Evolutionary conservation across 78 protist species (phyloP).

Genomic region (Guillardia theta): DNA sequence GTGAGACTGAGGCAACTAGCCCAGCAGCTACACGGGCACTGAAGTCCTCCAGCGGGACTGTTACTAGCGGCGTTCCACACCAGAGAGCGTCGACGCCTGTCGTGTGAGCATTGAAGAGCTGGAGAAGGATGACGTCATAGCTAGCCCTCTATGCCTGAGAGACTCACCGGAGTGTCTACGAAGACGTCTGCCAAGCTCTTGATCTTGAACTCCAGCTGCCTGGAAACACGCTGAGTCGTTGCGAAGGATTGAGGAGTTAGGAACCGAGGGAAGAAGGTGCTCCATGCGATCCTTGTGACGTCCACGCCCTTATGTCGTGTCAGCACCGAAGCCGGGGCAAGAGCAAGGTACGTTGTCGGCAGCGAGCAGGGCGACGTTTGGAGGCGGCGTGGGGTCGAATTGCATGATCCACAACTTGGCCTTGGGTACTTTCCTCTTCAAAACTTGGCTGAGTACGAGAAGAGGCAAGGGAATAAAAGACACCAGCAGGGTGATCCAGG

Average conservation of each 20-base stretch:
- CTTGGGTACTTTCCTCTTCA: neutral
- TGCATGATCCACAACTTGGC: neutral
- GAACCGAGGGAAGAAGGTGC: neutral
- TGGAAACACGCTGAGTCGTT: neutral
- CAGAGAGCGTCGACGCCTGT: slow-evolving; percentile 5
- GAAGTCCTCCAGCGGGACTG: neutral
- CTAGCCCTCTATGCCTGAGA: too few relatives aligned
- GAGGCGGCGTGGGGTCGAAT: slow-evolving; percentile 3
- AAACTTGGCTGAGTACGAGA: neutral
- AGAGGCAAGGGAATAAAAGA: neutral
- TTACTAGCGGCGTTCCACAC: neutral
- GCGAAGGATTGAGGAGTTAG: neutral
- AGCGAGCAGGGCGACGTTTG: neutral
- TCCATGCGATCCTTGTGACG: neutral
- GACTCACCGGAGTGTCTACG: neutral
- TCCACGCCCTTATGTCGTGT: too few relatives aligned
- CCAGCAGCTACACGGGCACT: neutral
- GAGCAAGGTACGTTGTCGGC: neutral
- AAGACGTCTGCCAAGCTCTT: neutral
- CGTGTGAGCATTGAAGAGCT: slow-evolving; percentile 6
- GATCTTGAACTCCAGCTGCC: neutral
- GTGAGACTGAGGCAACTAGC: neutral
- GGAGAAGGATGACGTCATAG: too few relatives aligned
- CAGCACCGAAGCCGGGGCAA: too few relatives aligned
- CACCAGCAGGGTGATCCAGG: neutral